phyloP scores from a whole-genome alignment of 352 stramenopile species.

The Pythium chondricola region DNA sequence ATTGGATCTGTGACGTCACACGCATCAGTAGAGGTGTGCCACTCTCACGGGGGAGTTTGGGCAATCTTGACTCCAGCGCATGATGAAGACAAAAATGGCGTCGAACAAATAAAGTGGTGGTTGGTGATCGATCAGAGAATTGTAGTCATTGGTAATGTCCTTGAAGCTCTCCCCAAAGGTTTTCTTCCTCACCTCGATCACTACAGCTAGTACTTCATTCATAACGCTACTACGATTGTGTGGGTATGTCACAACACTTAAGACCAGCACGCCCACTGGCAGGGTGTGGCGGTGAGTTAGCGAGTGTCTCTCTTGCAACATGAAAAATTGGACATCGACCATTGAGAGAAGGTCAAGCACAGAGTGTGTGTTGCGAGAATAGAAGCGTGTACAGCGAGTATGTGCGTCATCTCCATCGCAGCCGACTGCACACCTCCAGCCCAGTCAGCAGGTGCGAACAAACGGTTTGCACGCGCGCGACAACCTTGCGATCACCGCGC shows the following conservation, averaged over 20 bases:
- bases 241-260: conserved; percentile 57
- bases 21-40: too few species aligned
- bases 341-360: conserved; percentile 65
- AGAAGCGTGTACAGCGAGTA: conserved; percentile 6
- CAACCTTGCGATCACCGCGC: conserved; percentile 18
- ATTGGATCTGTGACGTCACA: too few species aligned
- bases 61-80: too few species aligned
- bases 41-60: too few species aligned
- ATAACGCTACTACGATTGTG: background rate
- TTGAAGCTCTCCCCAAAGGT: conserved; percentile 67
- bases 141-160: conserved; percentile 81
- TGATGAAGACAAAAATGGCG: too few species aligned
- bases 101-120: too few species aligned
- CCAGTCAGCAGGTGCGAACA: too few species aligned
- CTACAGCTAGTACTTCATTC: conserved; percentile 1
- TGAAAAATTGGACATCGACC: conserved; percentile 86
- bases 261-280: conserved; percentile 64
- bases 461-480: conserved; percentile 1
- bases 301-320: conserved; percentile 59
- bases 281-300: conserved; percentile 66
- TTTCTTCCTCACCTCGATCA: conserved; percentile 74
- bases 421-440: too few species aligned
- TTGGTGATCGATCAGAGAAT: conserved; percentile 81
- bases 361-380: conserved; percentile 78
- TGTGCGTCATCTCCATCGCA: conserved; percentile 3